Evolutionary conservation across 2,329 filamentous ascomycete genomes (phyloP).

Genomic region (Alternaria panax): DNA sequence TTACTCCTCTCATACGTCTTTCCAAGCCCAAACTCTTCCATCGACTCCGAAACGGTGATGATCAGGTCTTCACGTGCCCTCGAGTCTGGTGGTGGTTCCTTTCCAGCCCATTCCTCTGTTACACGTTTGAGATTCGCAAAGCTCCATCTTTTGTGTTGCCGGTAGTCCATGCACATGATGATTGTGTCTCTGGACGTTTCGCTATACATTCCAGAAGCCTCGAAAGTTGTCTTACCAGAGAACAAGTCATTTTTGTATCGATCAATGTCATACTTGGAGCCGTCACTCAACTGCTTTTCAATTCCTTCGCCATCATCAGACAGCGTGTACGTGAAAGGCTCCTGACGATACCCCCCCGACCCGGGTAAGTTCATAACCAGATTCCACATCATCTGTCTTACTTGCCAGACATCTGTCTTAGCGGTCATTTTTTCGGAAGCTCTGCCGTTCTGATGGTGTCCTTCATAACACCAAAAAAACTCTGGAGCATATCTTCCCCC

Average conservation of each 20-base stretch:
- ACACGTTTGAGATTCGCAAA: not conserved
- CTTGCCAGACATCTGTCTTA: slow-evolving; percentile 3
- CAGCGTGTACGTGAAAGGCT: not conserved
- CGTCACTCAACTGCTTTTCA: not conserved
- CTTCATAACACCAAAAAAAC: not conserved
- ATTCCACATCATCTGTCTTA: slow-evolving; percentile 10
- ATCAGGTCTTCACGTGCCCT: not conserved
- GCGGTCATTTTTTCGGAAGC: not conserved
- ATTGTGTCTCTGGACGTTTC: not conserved
- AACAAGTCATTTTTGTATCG: not conserved
- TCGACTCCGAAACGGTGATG: not conserved
- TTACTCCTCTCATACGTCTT: not conserved
- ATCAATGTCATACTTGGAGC: not conserved
- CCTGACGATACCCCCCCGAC: not conserved
- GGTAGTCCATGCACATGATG: not conserved
- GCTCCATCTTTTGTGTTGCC: not conserved
- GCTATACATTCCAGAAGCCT: not conserved
- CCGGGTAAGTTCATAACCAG: not conserved
- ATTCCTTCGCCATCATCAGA: not conserved
- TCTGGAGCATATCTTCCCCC: not conserved
- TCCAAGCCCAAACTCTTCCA: not conserved
- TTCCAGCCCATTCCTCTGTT: not conserved
- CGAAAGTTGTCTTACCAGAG: not conserved
- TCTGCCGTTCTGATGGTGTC: not conserved
- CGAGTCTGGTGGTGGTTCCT: not conserved